Evolutionary conservation across 352 stramenopile genomes (phyloP).

Genomic region (Phytophthora chlamydospora): DNA sequence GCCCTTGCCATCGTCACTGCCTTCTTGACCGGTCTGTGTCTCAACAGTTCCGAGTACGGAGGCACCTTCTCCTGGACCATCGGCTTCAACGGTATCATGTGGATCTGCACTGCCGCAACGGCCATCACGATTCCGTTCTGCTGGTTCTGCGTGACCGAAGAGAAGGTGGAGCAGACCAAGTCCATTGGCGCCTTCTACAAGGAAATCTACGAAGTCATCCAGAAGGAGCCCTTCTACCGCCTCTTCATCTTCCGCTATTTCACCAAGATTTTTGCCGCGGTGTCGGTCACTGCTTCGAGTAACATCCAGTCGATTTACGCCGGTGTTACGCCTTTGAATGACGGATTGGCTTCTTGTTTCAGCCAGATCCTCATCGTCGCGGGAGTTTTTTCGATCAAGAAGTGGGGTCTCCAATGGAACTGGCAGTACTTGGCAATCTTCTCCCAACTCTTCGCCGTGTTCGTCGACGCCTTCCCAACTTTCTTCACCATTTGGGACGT

Average conservation of each 20-base stretch:
- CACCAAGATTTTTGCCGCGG: slow-evolving; percentile 34
- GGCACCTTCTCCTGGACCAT: slow-evolving; percentile 51
- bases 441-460: slow-evolving; percentile 37
- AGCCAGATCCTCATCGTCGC: slow-evolving; percentile 28
- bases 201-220: slow-evolving; percentile 44
- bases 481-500: slow-evolving; percentile 56
- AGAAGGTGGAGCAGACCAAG: slow-evolving; percentile 28
- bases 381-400: slow-evolving; percentile 40
- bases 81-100: slow-evolving; percentile 53
- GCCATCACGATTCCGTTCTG: slow-evolving; percentile 38
- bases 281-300: slow-evolving; percentile 32
- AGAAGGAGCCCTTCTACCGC: slow-evolving; percentile 39
- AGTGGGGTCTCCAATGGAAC: slow-evolving; percentile 52
- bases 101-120: slow-evolving; percentile 28
- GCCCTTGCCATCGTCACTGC: slow-evolving; percentile 32
- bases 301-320: slow-evolving; percentile 40
- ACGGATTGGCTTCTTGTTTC: slow-evolving; percentile 33
- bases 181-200: slow-evolving; percentile 28
- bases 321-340: slow-evolving; percentile 32
- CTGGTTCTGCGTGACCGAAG: slow-evolving; percentile 51
- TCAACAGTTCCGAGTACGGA: slow-evolving; percentile 55
- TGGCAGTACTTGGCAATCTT: slow-evolving; percentile 44
- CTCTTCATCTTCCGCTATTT: slow-evolving; percentile 44
- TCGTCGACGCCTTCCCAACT: slow-evolving; percentile 39
- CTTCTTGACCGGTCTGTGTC: slow-evolving; percentile 46